Evolutionary conservation across 2,329 filamentous ascomycete genomes (phyloP), one percentile per base, ranked within the genome.

Genomic region (Lasiodiplodia theobromae): DNA sequence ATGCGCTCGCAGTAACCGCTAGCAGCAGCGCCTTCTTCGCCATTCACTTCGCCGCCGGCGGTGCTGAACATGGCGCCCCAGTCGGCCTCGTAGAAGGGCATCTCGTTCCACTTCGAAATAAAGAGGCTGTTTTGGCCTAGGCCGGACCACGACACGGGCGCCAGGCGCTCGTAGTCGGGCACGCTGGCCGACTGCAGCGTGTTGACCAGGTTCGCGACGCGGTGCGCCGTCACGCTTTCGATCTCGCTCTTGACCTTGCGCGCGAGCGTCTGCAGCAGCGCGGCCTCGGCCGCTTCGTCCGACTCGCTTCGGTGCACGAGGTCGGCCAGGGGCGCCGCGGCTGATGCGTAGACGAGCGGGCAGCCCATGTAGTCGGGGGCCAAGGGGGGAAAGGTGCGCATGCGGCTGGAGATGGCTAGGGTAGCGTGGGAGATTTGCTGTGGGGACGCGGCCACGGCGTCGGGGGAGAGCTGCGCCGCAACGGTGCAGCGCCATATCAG

Each of bases 401-500:
- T 4, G 44, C 60, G 60, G 18, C 28, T 23, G 18, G 44, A 3
- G 11, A 64, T 21, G 18, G 60, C n/a, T 79, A 79, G 85, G 86
- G 87, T 31, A 12, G 38, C 80, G 72, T 85, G 88, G 71, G 87
- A 88, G 47, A 79, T 80, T 2, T 25, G 16, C 4, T 28, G 16
- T 18, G 14, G 6, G 8, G 14, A 21, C 8, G 12, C 23, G 25
- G 21, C 7, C 16, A 8, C 38, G 60, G 86, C 82, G 7, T 82
- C 86, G 71, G 85, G 83, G 25, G 75, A 73, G 14, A 71, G 69
- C 1, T 69, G 72, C 31, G 77, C 73, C 11, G 81, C 78, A 66
- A 86, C 83, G 53, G 89, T 81, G 0, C 84, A 85, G 70, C 86
- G 82, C 47, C 81, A 83, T 57, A 89, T 76, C 23, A 90, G 79